These are phyloP conservation scores for Athelia psychrophila DNA, from an alignment of 1,284 basidiomycete species.

Conservation along the genomic window DNA sequence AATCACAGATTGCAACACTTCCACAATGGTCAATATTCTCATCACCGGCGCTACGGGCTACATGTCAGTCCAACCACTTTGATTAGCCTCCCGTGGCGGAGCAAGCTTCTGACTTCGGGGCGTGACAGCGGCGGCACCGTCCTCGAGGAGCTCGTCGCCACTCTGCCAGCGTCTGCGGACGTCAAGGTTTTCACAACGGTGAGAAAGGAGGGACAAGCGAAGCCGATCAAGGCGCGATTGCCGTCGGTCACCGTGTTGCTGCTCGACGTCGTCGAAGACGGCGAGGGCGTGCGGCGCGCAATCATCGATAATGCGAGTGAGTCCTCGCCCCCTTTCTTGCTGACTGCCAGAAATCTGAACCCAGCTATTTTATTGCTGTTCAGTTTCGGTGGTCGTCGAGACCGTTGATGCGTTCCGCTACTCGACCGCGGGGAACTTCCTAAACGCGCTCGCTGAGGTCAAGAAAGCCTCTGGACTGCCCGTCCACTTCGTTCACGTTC, in stretches of 20 bases:
- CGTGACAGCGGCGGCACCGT: conserved; percentile 9
- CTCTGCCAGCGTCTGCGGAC: no score
- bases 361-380: no score
- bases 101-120: no score
- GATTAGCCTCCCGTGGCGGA: no score
- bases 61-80: conserved; percentile 5
- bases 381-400: conserved; percentile 11
- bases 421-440: conserved; percentile 5
- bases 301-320: conserved; percentile 9
- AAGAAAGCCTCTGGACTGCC: conserved; percentile 3
- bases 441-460: conserved; percentile 8
- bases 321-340: not conserved
- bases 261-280: conserved; percentile 5
- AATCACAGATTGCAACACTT: no score
- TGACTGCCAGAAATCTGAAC: no score
- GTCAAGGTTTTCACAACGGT: conserved; percentile 9
- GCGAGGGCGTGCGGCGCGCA: conserved; percentile 2
- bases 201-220: conserved; percentile 7
- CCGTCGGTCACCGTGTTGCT: conserved; percentile 4
- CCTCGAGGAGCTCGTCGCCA: conserved; percentile 4
- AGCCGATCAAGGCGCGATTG: conserved; percentile 4
- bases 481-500: conserved; percentile 12
- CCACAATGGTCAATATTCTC: no score
- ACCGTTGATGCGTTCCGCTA: conserved; percentile 8
- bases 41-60: conserved; percentile 13